Conservation (phyloP, 1,284 basidiomycete species). For the Flammula alnicola region DNA sequence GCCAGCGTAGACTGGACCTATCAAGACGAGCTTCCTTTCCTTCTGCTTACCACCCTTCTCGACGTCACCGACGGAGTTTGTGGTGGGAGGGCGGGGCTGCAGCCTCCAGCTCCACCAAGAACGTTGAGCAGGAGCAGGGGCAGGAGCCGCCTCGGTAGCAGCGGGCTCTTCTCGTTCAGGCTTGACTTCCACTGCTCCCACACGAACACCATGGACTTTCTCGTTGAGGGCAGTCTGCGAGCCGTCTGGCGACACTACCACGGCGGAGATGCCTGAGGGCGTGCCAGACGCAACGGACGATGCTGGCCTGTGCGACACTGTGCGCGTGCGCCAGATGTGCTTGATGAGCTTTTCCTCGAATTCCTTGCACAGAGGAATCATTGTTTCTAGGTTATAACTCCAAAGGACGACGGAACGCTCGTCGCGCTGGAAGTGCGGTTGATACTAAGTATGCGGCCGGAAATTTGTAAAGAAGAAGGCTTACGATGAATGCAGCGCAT, state of each 20-base stretch:
- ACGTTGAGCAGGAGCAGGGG: slow-evolving; percentile 22
- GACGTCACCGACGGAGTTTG: slow-evolving; percentile 29
- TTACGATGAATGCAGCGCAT: slow-evolving; percentile 80
- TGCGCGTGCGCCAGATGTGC: slow-evolving; percentile 67
- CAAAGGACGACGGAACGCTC: slow-evolving; percentile 80
- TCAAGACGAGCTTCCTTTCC: slow-evolving; percentile 50
- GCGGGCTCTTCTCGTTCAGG: slow-evolving; percentile 17
- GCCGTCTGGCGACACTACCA: slow-evolving; percentile 20
- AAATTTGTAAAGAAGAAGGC: slow-evolving; percentile 31
- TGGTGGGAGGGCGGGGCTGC: slow-evolving; percentile 32
- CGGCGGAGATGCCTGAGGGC: not conserved
- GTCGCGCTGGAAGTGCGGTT: slow-evolving; percentile 53
- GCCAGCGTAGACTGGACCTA: slow-evolving; percentile 80
- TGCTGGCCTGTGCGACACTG: not conserved
- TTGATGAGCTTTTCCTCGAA: slow-evolving; percentile 83
- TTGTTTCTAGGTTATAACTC: slow-evolving; percentile 74
- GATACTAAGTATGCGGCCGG: not conserved
- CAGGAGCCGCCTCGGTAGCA: slow-evolving; percentile 1
- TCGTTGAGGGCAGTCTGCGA: slow-evolving; percentile 30
- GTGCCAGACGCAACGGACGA: slow-evolving; percentile 8
- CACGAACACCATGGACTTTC: slow-evolving; percentile 19
- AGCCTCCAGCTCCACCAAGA: slow-evolving; percentile 45
- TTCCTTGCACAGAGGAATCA: slow-evolving; percentile 72
- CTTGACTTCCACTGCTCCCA: slow-evolving; percentile 22
- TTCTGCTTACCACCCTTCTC: slow-evolving; percentile 40